A percentile compares a stretch with the other conserved stretches of the same genome.
Conservation (phyloP, 768 basidiomycete genomes). For the Cyclocybe aegerita region DNA sequence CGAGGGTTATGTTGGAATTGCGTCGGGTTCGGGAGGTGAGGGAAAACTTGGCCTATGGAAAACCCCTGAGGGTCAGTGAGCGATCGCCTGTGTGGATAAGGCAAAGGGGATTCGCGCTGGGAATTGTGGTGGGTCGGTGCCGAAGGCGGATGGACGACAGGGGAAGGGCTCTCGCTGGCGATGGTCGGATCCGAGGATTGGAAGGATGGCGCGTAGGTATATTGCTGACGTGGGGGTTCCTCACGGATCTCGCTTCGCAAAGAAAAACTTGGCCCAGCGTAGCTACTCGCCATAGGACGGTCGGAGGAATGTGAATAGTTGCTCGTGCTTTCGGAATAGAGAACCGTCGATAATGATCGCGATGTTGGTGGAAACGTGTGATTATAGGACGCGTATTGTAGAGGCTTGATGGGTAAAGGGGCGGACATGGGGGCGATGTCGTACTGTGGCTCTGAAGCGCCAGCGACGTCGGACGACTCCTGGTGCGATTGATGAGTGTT, state of each 20-base stretch:
- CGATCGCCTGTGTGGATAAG: conserved; percentile 57
- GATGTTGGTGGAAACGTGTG: conserved; percentile 41
- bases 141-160: conserved; percentile 35
- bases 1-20: conserved; percentile 41
- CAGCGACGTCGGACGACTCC: conserved; percentile 29
- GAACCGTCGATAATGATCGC: conserved; percentile 39
- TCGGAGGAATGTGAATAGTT: conserved; percentile 51
- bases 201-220: conserved; percentile 54
- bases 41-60: conserved; percentile 46
- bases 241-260: conserved; percentile 47
- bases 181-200: conserved; percentile 35
- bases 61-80: conserved; percentile 58
- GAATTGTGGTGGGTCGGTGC: conserved; percentile 36
- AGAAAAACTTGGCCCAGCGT: conserved; percentile 46
- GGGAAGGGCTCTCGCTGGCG: conserved; percentile 39
- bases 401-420: conserved; percentile 45
- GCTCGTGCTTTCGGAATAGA: conserved; percentile 38
- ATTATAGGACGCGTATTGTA: conserved; percentile 44
- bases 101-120: conserved; percentile 41
- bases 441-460: conserved; percentile 42
- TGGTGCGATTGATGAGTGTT: conserved; percentile 27
- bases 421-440: conserved; percentile 45
- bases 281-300: conserved; percentile 45
- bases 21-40: conserved; percentile 46
- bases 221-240: conserved; percentile 37